phyloP scores from a whole-genome alignment of 2,329 filamentous ascomycete genomes.

The Ascochyta koolunga region DNA sequence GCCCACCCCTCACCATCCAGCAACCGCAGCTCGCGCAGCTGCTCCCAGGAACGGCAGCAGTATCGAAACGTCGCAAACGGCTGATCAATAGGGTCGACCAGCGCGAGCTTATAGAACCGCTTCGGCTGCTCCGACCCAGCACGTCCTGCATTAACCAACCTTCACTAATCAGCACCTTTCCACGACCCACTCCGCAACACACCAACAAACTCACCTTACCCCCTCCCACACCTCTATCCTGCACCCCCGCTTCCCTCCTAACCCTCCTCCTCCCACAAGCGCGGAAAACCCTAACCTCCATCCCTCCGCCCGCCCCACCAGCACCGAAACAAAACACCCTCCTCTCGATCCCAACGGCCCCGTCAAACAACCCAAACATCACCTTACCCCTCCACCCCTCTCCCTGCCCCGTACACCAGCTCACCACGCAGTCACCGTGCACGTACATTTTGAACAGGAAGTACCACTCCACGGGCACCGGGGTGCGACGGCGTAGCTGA shows the following conservation, averaged over 20 bases:
- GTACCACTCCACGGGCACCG: conserved; percentile 37
- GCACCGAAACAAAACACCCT: conserved; percentile 49
- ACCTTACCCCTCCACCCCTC: conserved; percentile 53
- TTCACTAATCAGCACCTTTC: conserved; percentile 4
- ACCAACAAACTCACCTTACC: conserved; percentile 36
- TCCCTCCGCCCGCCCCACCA: conserved; percentile 15
- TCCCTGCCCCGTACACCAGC: conserved; percentile 52
- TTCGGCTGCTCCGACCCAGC: conserved; percentile 49
- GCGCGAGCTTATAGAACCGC: conserved; percentile 56
- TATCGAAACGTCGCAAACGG: conserved; percentile 56
- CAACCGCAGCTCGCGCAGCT: conserved; percentile 33
- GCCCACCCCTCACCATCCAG: conserved; percentile 19
- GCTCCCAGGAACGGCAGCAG: conserved; percentile 43
- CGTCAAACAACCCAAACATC: conserved; percentile 53
- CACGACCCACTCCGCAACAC: background rate
- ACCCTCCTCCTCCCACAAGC: conserved; percentile 50
- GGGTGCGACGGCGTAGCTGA: conserved; percentile 47
- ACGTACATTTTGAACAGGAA: conserved; percentile 57
- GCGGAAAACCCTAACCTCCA: conserved; percentile 53
- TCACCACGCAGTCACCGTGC: conserved; percentile 48
- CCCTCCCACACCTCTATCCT: conserved; percentile 11
- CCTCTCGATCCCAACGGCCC: conserved; percentile 47
- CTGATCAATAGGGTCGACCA: conserved; percentile 56
- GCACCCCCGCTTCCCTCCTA: conserved; percentile 30
- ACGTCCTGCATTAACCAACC: conserved; percentile 47